A percentile compares a stretch with the other conserved stretches of the same genome.
phyloP scores from a whole-genome alignment of 805 yeast genomes.

The Teunomyces funiuensis region DNA sequence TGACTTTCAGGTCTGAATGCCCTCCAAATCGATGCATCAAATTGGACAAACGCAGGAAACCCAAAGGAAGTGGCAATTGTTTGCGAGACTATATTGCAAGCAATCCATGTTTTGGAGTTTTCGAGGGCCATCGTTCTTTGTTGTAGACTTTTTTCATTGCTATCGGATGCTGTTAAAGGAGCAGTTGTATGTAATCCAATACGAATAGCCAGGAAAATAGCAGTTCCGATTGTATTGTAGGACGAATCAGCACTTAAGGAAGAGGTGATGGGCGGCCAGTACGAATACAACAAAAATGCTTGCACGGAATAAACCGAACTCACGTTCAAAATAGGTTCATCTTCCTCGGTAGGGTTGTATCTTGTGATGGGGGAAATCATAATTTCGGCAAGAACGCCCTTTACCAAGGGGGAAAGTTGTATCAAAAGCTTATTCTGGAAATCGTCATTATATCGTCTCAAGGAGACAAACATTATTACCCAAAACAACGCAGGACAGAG shows the following conservation, averaged over 20 bases:
- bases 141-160: conserved; percentile 20
- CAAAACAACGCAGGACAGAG: conserved; percentile 89
- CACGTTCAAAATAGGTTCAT: conserved; percentile 80
- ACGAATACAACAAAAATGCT: conserved; percentile 81
- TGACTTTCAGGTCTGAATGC: conserved; percentile 41
- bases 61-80: conserved; percentile 91
- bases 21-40: conserved; percentile 66
- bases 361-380: conserved; percentile 89
- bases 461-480: conserved; percentile 85
- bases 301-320: conserved; percentile 93
- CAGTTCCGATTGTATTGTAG: conserved; percentile 93
- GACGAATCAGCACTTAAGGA: conserved; percentile 93
- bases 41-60: conserved; percentile 87
- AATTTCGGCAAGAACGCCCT: conserved; percentile 78
- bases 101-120: conserved; percentile 89
- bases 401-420: conserved; percentile 65
- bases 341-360: conserved; percentile 73
- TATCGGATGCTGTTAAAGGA: conserved; percentile 2
- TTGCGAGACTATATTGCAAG: conserved; percentile 88
- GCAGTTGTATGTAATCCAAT: conserved; percentile 80
- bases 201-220: conserved; percentile 87
- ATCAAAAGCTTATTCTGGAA: conserved; percentile 47
- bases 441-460: conserved; percentile 48
- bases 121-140: conserved; percentile 57
- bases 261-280: conserved; percentile 96